Base-by-base conservation (phyloP, 31 red algal species). In the Odonthalia washingtoniensis region DNA sequence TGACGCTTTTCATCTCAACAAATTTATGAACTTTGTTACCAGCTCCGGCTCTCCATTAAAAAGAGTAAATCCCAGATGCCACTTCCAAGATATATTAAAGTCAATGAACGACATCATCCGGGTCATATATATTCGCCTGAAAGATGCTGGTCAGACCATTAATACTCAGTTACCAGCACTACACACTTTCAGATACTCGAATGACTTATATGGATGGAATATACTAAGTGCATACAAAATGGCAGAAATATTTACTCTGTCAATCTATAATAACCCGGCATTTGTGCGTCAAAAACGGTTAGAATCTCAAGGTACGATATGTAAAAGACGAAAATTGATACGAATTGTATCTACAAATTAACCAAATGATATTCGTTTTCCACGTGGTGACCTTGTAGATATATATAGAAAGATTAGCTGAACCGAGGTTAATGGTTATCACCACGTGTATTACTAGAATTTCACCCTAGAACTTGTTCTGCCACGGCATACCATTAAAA, bases 61-160 rank as follows among this genome's bases (percentile, higher is more conserved):
- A 18, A 0, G 41, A 5, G 41, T 80, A 21, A 38, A 38, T 0
- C 0, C 76, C 16, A 26, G 80, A 70, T 5, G 1, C 21, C 63
- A 70, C 33, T 0, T n/a, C 12, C 12, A 83, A 70, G 39, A 70
- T 16, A 36, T 44, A 17, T 28, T 83, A 0, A 17, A 83, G 26
- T 83, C 80, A 1, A 83, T 70, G 0, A 52, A 83, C 16, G 34
- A 41, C 34, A 0, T 83, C 33, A 38, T 0, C 34, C 61, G 62
- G n/a, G 40, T 42, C 0, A 83, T 83, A 0, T 83, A 35, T 39
- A n/a, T 72, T 30, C 80, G 62, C 12, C 37, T 83, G 16, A 36
- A 70, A 44, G 12, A 69, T 70, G 18, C 28, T 28, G 21, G 4
- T 61, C 76, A 0, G 57, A 21, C 28, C 6, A 31, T n/a, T n/a